Evolutionary conservation across 768 basidiomycete species (phyloP).

Genomic region (Podaxis carcinomalis): DNA sequence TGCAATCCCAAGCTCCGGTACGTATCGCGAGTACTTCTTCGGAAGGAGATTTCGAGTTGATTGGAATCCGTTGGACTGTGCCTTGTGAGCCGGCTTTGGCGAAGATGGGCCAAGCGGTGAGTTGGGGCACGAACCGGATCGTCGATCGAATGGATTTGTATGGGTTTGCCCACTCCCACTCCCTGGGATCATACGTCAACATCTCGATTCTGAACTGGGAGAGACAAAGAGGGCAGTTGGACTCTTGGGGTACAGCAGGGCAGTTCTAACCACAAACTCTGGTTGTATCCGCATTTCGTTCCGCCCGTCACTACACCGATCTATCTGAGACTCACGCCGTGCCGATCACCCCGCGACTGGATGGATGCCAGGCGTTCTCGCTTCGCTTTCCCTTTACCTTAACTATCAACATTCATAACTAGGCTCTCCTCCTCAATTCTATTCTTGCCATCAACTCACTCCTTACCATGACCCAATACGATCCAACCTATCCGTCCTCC

Average conservation of each 20-base stretch:
- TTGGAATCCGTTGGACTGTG: conserved; percentile 38
- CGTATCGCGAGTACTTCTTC: conserved; percentile 34
- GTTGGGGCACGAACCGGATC: conserved; percentile 43
- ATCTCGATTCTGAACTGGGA: conserved; percentile 25
- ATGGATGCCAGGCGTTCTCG: conserved; percentile 16
- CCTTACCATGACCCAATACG: conserved; percentile 13
- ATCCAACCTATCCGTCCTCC: conserved; percentile 6
- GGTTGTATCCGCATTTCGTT: conserved; percentile 40
- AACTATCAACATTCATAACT: conserved; percentile 14
- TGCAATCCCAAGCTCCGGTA: conserved; percentile 46
- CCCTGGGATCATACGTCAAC: conserved; percentile 43
- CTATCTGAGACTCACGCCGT: conserved; percentile 39
- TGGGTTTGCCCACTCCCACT: conserved; percentile 31
- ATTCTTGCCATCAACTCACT: conserved; percentile 11
- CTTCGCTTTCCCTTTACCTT: conserved; percentile 12
- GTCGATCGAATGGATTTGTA: conserved; percentile 35
- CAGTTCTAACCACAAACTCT: conserved; percentile 30
- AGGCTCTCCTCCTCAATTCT: conserved; percentile 10
- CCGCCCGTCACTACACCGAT: conserved; percentile 32
- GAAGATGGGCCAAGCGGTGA: conserved; percentile 41
- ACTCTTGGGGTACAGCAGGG: conserved; percentile 30
- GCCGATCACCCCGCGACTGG: conserved; percentile 35
- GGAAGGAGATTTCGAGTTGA: conserved; percentile 41
- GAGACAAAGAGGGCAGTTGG: conserved; percentile 34
- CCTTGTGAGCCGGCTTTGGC: conserved; percentile 38